Evolutionary conservation across 345 rosid species (phyloP).

Genomic region (Eucalyptus polybractea): DNA sequence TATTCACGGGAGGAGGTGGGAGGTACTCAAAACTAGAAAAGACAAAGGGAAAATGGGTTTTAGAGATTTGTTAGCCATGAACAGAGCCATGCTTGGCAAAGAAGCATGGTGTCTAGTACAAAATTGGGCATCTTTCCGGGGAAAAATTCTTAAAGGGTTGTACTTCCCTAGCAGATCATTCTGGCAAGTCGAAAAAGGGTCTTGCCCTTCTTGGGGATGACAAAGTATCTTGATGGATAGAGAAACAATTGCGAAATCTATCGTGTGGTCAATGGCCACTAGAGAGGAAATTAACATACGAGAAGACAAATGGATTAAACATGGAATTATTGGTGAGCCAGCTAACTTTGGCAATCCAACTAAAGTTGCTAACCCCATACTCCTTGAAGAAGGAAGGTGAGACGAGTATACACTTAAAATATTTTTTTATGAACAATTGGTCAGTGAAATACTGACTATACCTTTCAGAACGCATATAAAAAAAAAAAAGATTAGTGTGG

Average conservation of each 20-base stretch:
- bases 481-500: background rate
- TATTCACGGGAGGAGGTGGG: too few relatives aligned
- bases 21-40: too few relatives aligned
- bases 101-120: too few relatives aligned
- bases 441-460: too few relatives aligned
- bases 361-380: background rate
- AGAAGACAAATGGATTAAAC: background rate
- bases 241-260: background rate
- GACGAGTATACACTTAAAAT: background rate
- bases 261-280: rapidly evolving
- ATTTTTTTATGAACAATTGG: background rate
- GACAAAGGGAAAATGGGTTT: too few relatives aligned
- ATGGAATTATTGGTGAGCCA: background rate
- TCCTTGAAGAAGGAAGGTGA: background rate
- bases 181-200: background rate
- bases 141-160: too few relatives aligned
- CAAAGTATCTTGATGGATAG: background rate
- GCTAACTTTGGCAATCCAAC: background rate
- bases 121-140: too few relatives aligned
- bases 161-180: too few relatives aligned
- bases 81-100: too few relatives aligned
- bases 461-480: too few relatives aligned
- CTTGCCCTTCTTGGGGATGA: background rate
- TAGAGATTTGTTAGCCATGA: too few relatives aligned
- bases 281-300: background rate